Evolutionary conservation across 148 eudicot species (phyloP).

Genomic region (Gaultheria prostrata): DNA sequence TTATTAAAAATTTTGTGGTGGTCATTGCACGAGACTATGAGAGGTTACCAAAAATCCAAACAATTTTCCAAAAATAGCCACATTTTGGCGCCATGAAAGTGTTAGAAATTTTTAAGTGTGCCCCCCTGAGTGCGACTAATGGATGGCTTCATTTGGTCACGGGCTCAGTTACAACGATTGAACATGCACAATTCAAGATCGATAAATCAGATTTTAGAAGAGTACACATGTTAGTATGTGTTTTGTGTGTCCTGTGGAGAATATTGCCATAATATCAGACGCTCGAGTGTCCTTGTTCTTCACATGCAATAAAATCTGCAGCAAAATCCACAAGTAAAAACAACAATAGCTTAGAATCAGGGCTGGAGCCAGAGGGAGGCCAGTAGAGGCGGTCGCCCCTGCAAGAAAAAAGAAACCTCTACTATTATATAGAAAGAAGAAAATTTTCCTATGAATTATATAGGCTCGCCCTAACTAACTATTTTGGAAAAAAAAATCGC

Average conservation of each 20-base stretch:
- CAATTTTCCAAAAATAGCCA: background rate
- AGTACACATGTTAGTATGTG: background rate
- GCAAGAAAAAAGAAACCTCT: no score
- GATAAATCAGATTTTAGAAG: background rate
- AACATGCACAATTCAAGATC: background rate
- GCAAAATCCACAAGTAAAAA: constrained; percentile 14
- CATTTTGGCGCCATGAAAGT: background rate
- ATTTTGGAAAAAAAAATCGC: no score
- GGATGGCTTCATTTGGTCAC: constrained; percentile 8
- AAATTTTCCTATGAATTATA: no score
- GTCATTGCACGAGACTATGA: no score
- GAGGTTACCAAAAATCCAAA: background rate
- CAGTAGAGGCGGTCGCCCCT: no score
- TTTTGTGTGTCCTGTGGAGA: background rate
- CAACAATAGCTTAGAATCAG: background rate
- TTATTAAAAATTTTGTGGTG: background rate
- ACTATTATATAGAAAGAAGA: no score
- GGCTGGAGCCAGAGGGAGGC: background rate
- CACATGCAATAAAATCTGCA: constrained; percentile 10
- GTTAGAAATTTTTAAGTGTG: background rate
- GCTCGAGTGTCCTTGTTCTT: constrained; percentile 6
- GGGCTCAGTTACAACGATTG: constrained; percentile 1
- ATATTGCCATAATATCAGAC: background rate
- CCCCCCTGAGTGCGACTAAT: background rate
- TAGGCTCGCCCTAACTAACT: no score